Base-by-base conservation (phyloP, 306 rosid genomes). In the Calophaca sinica region DNA sequence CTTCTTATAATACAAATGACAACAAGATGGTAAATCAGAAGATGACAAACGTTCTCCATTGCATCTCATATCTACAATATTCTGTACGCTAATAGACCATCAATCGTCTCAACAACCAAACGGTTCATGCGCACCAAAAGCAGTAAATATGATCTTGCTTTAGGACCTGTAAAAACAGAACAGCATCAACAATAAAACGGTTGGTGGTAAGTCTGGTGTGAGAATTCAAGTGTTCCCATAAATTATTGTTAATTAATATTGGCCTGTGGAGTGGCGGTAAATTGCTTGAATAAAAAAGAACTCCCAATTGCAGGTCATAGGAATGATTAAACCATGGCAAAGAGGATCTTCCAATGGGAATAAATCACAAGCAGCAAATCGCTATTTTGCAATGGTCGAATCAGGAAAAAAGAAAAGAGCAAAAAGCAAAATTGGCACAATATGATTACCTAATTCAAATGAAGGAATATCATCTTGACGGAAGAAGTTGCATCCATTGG, bases 401-500 rank as follows among this genome's bases (percentile, higher is more conserved):
- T 20, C 26, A 20, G 26, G 26, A 20, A 0, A 20, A 20, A 20
- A 20, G 26, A 20, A 20, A 20, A 20, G 26, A 20, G 26, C 26
- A 20, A 20, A 20, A 20, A 20, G 26, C 26, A 20, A 20, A 20
- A 20, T 53, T 44, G 57, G 77, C 13, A 65, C 15, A 38, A 14
- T 58, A 12, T 15, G 53, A 36, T 33, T 86, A 91, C 98, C 98
- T 81, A 94, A 86, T 31, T 82, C 91, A 70, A 91, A 71, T 32
- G 91, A 87, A 49, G 96, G 59, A 78, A 94, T 87, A 80, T 94
- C 98, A 72, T 89, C 94, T 79, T 91, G 98, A 66, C 74, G 81
- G 77, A 91, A 85, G 80, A 81, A 87, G 82, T 83, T 74, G 66
- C 84, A 49, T 79, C 86, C 87, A 13, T 61, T 73, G 9, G 83